Conservation (phyloP, 2,329 filamentous ascomycete species). For the Phaeosphaeria sp. region DNA sequence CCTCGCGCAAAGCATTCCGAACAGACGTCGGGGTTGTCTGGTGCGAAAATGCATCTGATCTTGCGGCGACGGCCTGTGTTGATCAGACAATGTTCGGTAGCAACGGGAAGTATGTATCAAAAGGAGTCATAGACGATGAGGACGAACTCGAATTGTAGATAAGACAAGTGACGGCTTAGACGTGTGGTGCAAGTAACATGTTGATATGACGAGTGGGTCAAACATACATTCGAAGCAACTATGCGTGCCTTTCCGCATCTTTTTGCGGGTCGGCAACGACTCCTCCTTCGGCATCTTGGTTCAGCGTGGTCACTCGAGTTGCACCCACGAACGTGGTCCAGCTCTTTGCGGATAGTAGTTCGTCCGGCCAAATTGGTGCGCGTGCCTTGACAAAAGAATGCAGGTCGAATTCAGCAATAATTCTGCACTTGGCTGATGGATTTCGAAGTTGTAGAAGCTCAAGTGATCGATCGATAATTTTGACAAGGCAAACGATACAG, state of each 20-base stretch:
- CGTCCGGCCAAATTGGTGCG: not conserved
- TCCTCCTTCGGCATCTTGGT: constrained; percentile 47
- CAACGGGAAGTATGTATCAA: not conserved
- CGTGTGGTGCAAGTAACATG: constrained; percentile 6
- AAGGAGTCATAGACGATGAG: not conserved
- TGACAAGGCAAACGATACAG: constrained; percentile 5
- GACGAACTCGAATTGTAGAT: constrained; percentile 7
- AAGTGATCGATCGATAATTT: not conserved
- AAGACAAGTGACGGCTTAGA: constrained; percentile 3
- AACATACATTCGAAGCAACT: constrained; percentile 54
- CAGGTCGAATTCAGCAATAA: not conserved
- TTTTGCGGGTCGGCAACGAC: constrained; percentile 45
- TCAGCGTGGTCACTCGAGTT: constrained; percentile 3
- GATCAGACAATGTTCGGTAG: constrained; percentile 26
- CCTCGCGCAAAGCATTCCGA: constrained; percentile 55
- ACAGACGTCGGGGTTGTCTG: constrained; percentile 50
- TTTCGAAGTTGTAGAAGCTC: not conserved
- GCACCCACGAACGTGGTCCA: constrained; percentile 8
- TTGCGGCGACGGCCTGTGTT: constrained; percentile 56
- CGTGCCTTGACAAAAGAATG: not conserved
- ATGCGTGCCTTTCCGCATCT: constrained; percentile 54
- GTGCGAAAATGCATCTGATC: constrained; percentile 55
- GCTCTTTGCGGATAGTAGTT: constrained; percentile 26
- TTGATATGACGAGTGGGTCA: constrained; percentile 9
- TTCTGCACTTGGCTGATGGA: not conserved